Evolutionary conservation across 345 rosid species (phyloP).

Genomic region (Sapria himalayana): DNA sequence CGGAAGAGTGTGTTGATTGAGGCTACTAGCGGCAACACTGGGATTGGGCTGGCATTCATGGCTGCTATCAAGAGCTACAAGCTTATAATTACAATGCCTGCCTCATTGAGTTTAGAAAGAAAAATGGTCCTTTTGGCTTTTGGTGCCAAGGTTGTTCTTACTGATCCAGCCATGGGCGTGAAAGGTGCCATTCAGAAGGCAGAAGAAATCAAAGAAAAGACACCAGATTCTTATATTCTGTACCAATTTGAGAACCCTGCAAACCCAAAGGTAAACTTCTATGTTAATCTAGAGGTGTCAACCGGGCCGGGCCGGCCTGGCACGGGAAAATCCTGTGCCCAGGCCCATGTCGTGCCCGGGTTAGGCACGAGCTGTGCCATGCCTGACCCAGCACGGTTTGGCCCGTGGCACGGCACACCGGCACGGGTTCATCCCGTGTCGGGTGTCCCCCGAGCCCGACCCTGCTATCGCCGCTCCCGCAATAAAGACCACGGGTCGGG

Average conservation of each 20-base stretch:
- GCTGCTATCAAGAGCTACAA: slow-evolving; percentile 62
- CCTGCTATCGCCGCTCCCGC: no score
- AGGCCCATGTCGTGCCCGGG: no score
- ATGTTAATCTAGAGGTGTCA: no score
- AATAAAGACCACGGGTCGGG: no score
- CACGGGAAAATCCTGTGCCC: no score
- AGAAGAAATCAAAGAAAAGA: slow-evolving; percentile 35
- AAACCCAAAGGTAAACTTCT: slow-evolving; percentile 70
- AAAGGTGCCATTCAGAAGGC: slow-evolving; percentile 59
- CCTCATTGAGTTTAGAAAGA: slow-evolving; percentile 75
- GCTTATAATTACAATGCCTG: slow-evolving; percentile 57
- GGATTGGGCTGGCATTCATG: slow-evolving; percentile 56
- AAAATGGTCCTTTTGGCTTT: slow-evolving; percentile 60
- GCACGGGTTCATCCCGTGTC: no score
- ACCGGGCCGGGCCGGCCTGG: no score
- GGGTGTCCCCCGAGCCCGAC: no score
- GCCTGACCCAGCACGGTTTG: no score
- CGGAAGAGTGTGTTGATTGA: slow-evolving; percentile 51
- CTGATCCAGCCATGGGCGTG: slow-evolving; percentile 47
- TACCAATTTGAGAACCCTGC: slow-evolving; percentile 57
- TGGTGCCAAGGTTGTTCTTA: slow-evolving; percentile 60
- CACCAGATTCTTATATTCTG: slow-evolving; percentile 40
- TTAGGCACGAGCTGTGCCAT: no score
- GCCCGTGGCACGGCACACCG: no score
- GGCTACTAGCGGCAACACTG: slow-evolving; percentile 58